Base-by-base conservation (phyloP, 495 filamentous ascomycete species). In the Aspergillus hancockii region DNA sequence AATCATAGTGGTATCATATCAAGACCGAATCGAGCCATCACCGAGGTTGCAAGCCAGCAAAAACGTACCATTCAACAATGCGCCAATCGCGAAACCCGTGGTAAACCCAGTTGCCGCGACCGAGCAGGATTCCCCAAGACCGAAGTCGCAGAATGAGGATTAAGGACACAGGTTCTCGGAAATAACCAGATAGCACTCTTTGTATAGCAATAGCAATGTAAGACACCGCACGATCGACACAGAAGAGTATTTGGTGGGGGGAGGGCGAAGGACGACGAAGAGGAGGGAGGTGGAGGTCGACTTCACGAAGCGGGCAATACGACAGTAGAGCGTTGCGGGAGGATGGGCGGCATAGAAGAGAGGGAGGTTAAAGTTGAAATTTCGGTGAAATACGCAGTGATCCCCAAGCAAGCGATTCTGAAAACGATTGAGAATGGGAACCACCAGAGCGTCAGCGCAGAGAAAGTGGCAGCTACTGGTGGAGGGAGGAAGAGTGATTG, bases 11-110 rank as follows among this genome's bases (percentile, higher is more conserved):
- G 16, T 13, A 57, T 50, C 21, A 49, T 18, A 38, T 43, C 49
- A 46, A 34, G 43, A 22, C n/a, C 53, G 52, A 30, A 59, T 38
- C 40, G 47, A 52, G 19, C 32, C 36, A 52, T 36, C 32, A 28
- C 23, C 31, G 49, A 32, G 38, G 58, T 57, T 63, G 62, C 61
- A 67, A 46, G 61, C 28, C 63, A 58, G 21, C 55, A 57, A 67
- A 73, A 68, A 77, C 75, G 64, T 78, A 78, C 75, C 70, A 66
- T 73, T 71, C 66, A 72, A 65, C 69, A 75, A 78, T 78, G 75
- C 75, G 75, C 75, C 73, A 68, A 61, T 47, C 67, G 67, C 65
- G 61, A 70, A 67, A 59, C 63, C 63, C 59, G 71, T 67, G 55
- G 63, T 66, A 66, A 69, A 62, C 65, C 63, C 58, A 69, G 67